Evolutionary conservation across 345 rosid species (phyloP), one percentile per base, ranked within the genome.

Genomic region (Bretschneidera sinensis): DNA sequence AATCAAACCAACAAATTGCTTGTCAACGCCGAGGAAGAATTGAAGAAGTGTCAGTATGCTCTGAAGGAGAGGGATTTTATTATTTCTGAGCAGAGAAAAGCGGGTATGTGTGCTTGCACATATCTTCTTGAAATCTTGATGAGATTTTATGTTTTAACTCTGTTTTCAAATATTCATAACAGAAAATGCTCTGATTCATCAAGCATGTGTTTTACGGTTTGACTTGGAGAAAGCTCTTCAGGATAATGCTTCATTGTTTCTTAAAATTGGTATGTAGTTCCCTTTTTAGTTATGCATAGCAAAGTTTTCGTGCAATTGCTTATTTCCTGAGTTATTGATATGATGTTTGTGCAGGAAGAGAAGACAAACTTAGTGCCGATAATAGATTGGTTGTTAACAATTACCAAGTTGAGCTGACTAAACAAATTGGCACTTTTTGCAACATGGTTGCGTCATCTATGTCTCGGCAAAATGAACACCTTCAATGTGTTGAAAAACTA

Each of bases 11-110:
- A 73, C 64, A 86, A 76, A 72, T 49, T 79, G 70, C 86, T 95
- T 55, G 76, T 79, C 34, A 70, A 63, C 66, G 73, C 87, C 5
- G 80, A 88, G 66, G 99, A 83, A 62, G 95, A 88, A 53, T 67
- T 95, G 74, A 86, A 81, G 80, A 86, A 83, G 72, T 83, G 96
- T 60, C 83, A 65, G 17, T 91, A 95, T 72, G 70, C 77, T 62
- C 47, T 95, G 68, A 82, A 81, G 69, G 96, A 88, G 74, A 88
- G 71, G 74, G 98, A 91, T 68, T 95, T 82, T 73, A 72, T 95
- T 64, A 91, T 95, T 61, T 82, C 83, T 22, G 89, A 95, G 71
- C 97, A 91, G 80, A 86, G 78, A 69, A 91, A 80, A 91, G 84
- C 99, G 51, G 99, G 98, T 82, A 71, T 1, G 48, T 20, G 59